A percentile compares a stretch with the other conserved stretches of the same genome.
These are phyloP conservation scores for Scytalidium lignicola DNA, from an alignment of 2,329 filamentous ascomycete species.

Conservation along the genomic window DNA sequence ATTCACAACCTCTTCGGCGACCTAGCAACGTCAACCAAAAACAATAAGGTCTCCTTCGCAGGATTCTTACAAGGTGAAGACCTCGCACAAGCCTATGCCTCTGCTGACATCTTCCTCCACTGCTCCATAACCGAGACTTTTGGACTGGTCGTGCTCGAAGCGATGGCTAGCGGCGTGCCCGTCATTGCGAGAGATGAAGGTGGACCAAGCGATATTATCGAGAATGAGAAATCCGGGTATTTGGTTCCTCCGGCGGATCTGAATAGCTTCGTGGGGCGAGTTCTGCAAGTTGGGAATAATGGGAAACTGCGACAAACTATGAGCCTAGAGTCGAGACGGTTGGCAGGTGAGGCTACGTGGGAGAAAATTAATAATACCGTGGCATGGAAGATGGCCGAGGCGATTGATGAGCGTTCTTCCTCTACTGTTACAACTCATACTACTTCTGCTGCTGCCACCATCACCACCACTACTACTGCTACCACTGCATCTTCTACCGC, in stretches of 20 bases:
- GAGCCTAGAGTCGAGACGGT: slow-evolving; percentile 41
- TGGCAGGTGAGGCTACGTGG: slow-evolving; percentile 63
- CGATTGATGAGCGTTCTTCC: slow-evolving; percentile 8
- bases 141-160: slow-evolving; percentile 64
- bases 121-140: slow-evolving; percentile 68
- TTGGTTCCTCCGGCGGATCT: slow-evolving; percentile 56
- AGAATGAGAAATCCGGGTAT: slow-evolving; percentile 54
- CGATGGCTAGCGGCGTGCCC: slow-evolving; percentile 65
- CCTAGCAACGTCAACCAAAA: slow-evolving; percentile 35
- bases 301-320: slow-evolving; percentile 38
- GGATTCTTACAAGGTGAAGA: slow-evolving; percentile 58
- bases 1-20: slow-evolving; percentile 54
- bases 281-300: slow-evolving; percentile 45
- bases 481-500: neutral
- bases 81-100: slow-evolving; percentile 62
- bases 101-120: slow-evolving; percentile 65
- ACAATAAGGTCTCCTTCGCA: slow-evolving; percentile 54
- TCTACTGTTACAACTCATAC: neutral
- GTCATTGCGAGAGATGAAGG: slow-evolving; percentile 66
- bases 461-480: neutral
- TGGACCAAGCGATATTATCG: slow-evolving; percentile 63
- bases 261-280: slow-evolving; percentile 49
- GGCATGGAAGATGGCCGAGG: slow-evolving; percentile 55
- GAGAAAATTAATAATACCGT: slow-evolving; percentile 67
- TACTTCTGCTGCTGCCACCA: neutral